Base-by-base conservation (phyloP, 441 rosid genomes). In the Hypseocharis bilobata region DNA sequence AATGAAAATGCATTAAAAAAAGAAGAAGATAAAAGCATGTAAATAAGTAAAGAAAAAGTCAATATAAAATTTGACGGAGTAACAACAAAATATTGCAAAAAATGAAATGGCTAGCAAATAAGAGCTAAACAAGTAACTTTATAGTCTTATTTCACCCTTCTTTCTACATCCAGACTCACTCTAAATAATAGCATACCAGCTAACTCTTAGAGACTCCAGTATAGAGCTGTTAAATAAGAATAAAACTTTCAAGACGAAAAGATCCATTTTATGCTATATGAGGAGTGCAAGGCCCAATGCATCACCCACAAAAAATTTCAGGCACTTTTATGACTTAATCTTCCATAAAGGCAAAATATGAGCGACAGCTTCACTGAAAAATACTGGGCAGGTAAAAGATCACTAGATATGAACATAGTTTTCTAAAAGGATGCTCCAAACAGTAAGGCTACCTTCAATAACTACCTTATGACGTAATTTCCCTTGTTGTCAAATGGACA, bases 381-480 rank as follows among this genome's bases (percentile, higher is more conserved):
- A 40, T 30, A 11, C 32, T 57, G 49, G 30, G 40, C 11, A 29
- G 26, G 45, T 44, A 17, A 7, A 45, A 60, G 38, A 30, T 23
- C 32, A 58, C 26, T 44, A 42, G 60, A 63, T 40, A 25, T 56
- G 2, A 40, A 36, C 8, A 38, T 19, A 47, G 28, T 52, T 67
- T 63, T 51, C 19, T 16, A 30, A 4, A 2, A 58, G 25, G 23
- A 58, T 22, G 56, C 51, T 61, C 59, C 42, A 54, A 14, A 36
- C 60, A 64, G 26, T 32, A 38, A 22, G 54, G 14, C 22, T 34
- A 42, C 6, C 22, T 14, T 32, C 51, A 59, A 62, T 29, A 56
- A 66, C 58, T 80, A 89, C 96, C 96, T 89, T 74, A 92, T 87
- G 63, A 92, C 86, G 75, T 88, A 92, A 80, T 92, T 92, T 65